Evolutionary conservation across 345 rosid species (phyloP), one percentile per base, ranked within the genome.

Genomic region (Chamaenerion angustifolium): DNA sequence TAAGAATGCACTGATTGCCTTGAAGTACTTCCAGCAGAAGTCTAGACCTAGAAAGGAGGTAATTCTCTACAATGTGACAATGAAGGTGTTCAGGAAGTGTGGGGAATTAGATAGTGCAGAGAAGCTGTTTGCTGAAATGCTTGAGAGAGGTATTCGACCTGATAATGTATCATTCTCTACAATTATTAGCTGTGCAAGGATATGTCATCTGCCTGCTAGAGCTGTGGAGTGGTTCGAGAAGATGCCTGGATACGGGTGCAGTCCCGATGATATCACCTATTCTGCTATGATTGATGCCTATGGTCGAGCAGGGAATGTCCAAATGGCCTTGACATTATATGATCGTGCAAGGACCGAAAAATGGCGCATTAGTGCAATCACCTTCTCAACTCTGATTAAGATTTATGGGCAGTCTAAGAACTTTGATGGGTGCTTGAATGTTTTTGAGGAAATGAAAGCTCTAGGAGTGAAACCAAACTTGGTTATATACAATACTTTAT

Each of bases 141-240:
- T 81, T 48, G 72, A 64, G 55, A 76, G 75, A 61, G 87, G 81
- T 3, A 65, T 88, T 12, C 64, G 65, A 54, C 95, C 95, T 0
- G 95, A 85, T 66, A 81, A 79, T 43, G 69, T 75, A 9, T 82
- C 97, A 6, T 85, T 85, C 61, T 72, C 83, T 0, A 89, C 95
- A 14, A 46, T 89, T 10, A 79, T 85, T 65, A 72, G 81, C 58
- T 85, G 94, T 56, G 82, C 94, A 40, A 81, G 83, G 71, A 51
- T 75, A 57, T 75, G 68, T 65, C 68, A 62, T 61, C 43, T 68
- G 54, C 87, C 92, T 16, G 45, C 50, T 4, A 80, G 70, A 67
- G 92, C 92, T 19, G 78, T 86, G 48, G 93, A 86, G 47, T 92
- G 84, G 98, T 86, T 83, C 42, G 88, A 92, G 82, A 86, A 77